phyloP scores from a whole-genome alignment of 164 flowering plant species.

The Vitis rotundifolia region DNA sequence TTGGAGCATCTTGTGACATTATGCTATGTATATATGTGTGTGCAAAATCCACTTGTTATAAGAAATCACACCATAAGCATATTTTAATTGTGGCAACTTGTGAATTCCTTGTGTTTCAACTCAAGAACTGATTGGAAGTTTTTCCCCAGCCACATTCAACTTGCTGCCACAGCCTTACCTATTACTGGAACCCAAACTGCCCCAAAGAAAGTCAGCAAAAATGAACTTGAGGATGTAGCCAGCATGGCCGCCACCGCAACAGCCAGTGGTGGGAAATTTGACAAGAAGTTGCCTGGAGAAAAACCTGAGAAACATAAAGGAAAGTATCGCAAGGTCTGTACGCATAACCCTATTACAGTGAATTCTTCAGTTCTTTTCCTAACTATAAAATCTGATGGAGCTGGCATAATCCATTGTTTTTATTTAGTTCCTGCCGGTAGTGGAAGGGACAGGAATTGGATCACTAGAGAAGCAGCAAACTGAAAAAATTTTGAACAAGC shows the following conservation, averaged over 20 bases:
- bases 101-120: too few species aligned
- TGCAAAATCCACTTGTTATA: not conserved
- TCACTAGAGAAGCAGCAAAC: constrained; percentile 72
- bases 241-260: constrained; percentile 86
- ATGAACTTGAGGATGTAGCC: constrained; percentile 74
- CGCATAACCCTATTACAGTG: not conserved
- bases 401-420: not conserved
- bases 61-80: not conserved
- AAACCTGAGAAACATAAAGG: constrained; percentile 78
- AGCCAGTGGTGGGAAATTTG: constrained; percentile 98
- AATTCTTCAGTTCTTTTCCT: constrained; percentile 5
- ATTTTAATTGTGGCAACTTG: too few species aligned
- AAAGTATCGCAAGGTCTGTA: constrained; percentile 79
- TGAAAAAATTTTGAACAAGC: constrained; percentile 75
- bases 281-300: constrained; percentile 88
- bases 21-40: not conserved
- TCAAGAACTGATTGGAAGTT: not conserved
- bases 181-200: constrained; percentile 73
- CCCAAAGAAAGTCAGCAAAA: constrained; percentile 65
- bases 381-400: not conserved
- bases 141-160: constrained; percentile 78
- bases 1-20: too few species aligned
- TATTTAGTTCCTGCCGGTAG: constrained; percentile 72
- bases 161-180: constrained; percentile 88
- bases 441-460: constrained; percentile 73